Percentiles rank a stretch among this genome's conserved stretches.
Conservation (phyloP, 805 yeast genomes). For the Ogataea methanolica region DNA sequence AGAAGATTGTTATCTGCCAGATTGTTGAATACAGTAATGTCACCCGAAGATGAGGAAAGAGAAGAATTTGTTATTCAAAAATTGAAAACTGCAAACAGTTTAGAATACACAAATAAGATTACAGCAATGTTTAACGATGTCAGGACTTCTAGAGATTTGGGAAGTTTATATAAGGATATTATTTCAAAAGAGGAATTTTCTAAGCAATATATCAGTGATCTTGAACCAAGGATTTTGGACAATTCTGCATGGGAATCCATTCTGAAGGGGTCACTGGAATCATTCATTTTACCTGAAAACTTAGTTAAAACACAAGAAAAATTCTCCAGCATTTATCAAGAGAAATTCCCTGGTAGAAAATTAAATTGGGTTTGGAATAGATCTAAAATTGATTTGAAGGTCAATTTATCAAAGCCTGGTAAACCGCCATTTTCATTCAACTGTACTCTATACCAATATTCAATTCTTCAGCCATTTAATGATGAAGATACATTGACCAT, state of each 20-base stretch:
- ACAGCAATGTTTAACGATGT: constrained; percentile 96
- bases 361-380: constrained; percentile 96
- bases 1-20: constrained; percentile 86
- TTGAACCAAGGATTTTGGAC: constrained; percentile 31
- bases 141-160: constrained; percentile 75
- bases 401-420: constrained; percentile 75
- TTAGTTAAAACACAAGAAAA: constrained; percentile 60
- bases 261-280: constrained; percentile 30
- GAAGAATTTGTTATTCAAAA: constrained; percentile 84
- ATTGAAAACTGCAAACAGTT: constrained; percentile 82
- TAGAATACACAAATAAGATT: constrained; percentile 89
- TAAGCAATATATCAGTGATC: constrained; percentile 22
- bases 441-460: constrained; percentile 81
- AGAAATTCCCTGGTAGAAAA: constrained; percentile 80
- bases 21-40: constrained; percentile 66
- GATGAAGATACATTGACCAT: constrained; percentile 56
- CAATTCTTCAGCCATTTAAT: constrained; percentile 82
- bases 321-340: constrained; percentile 63
- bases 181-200: constrained; percentile 12
- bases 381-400: constrained; percentile 87
- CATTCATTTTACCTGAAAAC: constrained; percentile 63
- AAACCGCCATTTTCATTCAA: constrained; percentile 78
- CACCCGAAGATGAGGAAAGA: constrained; percentile 77
- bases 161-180: constrained; percentile 30
- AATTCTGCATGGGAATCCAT: constrained; percentile 29